phyloP scores from a whole-genome alignment of 192 early-diverging fungal genomes.

The Gonapodya prolifera region DNA sequence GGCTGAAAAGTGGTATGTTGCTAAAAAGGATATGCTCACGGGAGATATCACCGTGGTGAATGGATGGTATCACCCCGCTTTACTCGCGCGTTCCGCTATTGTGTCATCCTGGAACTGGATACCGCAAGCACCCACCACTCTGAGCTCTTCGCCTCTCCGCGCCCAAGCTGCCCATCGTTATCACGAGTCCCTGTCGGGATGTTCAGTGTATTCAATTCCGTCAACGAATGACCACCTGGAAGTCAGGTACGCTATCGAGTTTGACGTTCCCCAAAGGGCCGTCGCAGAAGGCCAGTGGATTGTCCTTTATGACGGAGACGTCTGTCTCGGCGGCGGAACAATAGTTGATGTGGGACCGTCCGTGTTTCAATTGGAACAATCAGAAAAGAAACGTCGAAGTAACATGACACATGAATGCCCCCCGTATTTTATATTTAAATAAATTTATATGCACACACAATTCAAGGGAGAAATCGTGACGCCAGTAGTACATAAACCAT shows the following conservation, averaged over 20 bases:
- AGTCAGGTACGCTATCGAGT: constrained; percentile 26
- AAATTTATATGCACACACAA: neutral
- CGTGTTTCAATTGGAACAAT: neutral
- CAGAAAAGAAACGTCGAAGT: neutral
- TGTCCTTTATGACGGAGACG: constrained; percentile 41
- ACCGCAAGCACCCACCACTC: neutral
- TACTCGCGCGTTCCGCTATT: neutral
- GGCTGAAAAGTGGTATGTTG: constrained; percentile 55
- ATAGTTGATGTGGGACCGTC: neutral
- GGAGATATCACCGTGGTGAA: constrained; percentile 62
- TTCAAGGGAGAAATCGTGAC: neutral
- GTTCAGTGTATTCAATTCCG: neutral
- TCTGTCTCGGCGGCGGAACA: constrained; percentile 52
- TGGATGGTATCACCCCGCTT: constrained; percentile 14
- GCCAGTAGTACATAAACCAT: too few species aligned
- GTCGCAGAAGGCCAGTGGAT: constrained; percentile 45
- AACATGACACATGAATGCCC: neutral
- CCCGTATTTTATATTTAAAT: neutral
- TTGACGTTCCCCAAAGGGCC: constrained; percentile 38
- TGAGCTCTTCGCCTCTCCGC: constrained; percentile 31
- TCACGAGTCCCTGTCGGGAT: constrained; percentile 15
- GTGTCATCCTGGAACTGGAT: constrained; percentile 21
- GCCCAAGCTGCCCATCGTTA: constrained; percentile 48
- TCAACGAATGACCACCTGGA: constrained; percentile 1
- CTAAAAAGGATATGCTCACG: constrained; percentile 40